phyloP scores from a whole-genome alignment of 148 eudicot species.

The Beta vulgaris region DNA sequence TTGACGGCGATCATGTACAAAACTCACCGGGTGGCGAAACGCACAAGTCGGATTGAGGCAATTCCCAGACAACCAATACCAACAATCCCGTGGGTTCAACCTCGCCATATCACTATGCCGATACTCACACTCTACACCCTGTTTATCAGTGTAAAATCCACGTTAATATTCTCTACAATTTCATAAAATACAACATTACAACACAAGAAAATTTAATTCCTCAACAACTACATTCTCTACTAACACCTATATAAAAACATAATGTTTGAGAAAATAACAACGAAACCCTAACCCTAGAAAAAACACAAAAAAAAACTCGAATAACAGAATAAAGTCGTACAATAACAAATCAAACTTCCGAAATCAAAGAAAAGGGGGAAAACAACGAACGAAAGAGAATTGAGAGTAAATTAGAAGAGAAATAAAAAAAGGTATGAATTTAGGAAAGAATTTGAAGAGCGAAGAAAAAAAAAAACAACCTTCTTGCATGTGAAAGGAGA shows the following conservation, averaged over 20 bases:
- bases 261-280: not conserved
- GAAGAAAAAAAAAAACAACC: conserved; percentile 31
- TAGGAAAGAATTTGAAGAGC: no score
- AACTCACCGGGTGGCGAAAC: conserved; percentile 78
- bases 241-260: not conserved
- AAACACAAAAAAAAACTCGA: not conserved
- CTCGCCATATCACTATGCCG: conserved; percentile 74
- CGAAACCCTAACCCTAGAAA: conserved; percentile 6
- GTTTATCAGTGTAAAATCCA: no score
- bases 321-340: no score
- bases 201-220: not conserved
- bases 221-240: not conserved
- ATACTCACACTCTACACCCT: conserved; percentile 78
- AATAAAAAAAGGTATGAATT: no score
- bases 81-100: conserved; percentile 73
- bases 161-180: no score
- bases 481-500: conserved; percentile 84
- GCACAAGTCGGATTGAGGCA: conserved; percentile 66
- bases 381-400: not conserved
- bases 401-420: not conserved
- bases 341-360: not conserved
- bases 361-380: not conserved
- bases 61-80: conserved; percentile 71
- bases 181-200: not conserved
- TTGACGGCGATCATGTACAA: not conserved